Evolutionary conservation across 257 asterid genomes (phyloP).

Genomic region (Datura wrightii): DNA sequence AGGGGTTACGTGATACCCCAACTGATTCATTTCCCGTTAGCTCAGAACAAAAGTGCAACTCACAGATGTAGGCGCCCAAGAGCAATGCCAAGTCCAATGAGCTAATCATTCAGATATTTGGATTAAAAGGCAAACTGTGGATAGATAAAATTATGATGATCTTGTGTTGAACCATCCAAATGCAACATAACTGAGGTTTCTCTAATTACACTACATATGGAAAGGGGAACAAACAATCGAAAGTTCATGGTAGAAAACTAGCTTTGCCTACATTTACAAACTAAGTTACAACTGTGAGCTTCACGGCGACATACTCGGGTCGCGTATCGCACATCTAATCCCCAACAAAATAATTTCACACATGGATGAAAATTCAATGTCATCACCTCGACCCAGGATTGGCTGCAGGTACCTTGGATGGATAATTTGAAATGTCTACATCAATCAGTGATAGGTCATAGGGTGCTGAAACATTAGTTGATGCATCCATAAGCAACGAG

Average conservation of each 20-base stretch:
- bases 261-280: conserved; percentile 32
- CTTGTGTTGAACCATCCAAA: background rate
- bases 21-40: background rate
- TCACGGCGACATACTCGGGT: background rate
- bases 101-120: conserved; percentile 18
- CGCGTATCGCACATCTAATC: background rate
- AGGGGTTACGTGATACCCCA: background rate
- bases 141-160: background rate
- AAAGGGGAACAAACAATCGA: conserved; percentile 26
- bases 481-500: conserved; percentile 62
- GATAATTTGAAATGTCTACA: conserved; percentile 70
- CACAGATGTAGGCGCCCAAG: background rate
- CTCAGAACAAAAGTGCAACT: conserved; percentile 4
- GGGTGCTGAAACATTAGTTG: conserved; percentile 52
- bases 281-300: conserved; percentile 30
- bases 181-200: conserved; percentile 25
- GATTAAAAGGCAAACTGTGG: background rate
- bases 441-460: conserved; percentile 80
- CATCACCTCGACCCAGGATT: conserved; percentile 57
- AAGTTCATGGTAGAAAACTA: conserved; percentile 15
- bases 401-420: conserved; percentile 63
- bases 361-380: conserved; percentile 31
- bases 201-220: conserved; percentile 22
- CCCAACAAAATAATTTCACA: conserved; percentile 24
- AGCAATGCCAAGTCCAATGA: background rate